Conservation (phyloP, 2,329 filamentous ascomycete genomes). For the Capronia coronata region DNA sequence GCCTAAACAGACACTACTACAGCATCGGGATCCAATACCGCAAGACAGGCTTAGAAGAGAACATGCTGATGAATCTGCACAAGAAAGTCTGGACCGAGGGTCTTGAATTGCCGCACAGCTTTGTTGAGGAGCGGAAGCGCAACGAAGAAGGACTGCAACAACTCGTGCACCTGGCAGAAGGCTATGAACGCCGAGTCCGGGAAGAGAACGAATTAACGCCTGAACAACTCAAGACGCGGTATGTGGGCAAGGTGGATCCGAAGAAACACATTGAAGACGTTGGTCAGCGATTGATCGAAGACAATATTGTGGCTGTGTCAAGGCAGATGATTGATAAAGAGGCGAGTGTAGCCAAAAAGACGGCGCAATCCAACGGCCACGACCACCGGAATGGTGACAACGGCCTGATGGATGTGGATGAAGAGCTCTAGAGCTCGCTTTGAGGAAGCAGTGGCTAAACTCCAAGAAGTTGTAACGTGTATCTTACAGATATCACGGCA, state of each 20-base stretch:
- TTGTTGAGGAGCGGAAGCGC: slow-evolving; percentile 71
- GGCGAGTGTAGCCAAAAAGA: slow-evolving; percentile 77
- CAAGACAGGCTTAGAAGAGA: slow-evolving; percentile 95
- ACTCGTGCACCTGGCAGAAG: slow-evolving; percentile 82
- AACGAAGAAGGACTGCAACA: slow-evolving; percentile 86
- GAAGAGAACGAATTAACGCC: slow-evolving; percentile 96
- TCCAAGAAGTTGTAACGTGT: slow-evolving; percentile 15
- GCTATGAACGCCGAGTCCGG: slow-evolving; percentile 97
- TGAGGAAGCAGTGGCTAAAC: neutral
- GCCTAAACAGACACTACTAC: slow-evolving; percentile 97
- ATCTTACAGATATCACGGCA: slow-evolving; percentile 14
- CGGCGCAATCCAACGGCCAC: slow-evolving; percentile 42
- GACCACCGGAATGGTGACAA: slow-evolving; percentile 44
- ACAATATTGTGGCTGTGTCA: slow-evolving; percentile 98
- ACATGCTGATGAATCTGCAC: slow-evolving; percentile 99
- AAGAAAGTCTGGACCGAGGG: slow-evolving; percentile 99
- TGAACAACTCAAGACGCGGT: slow-evolving; percentile 96
- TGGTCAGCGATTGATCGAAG: slow-evolving; percentile 92
- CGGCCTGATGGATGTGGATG: slow-evolving; percentile 63
- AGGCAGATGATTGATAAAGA: slow-evolving; percentile 99
- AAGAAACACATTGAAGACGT: slow-evolving; percentile 99
- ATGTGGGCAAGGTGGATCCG: slow-evolving; percentile 96
- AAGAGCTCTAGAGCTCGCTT: slow-evolving; percentile 42
- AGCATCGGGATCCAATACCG: slow-evolving; percentile 97
- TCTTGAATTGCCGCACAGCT: slow-evolving; percentile 94